Evolutionary conservation across 176 grass and related monocot genomes (phyloP).

Genomic region (Tillandsia leiboldiana): DNA sequence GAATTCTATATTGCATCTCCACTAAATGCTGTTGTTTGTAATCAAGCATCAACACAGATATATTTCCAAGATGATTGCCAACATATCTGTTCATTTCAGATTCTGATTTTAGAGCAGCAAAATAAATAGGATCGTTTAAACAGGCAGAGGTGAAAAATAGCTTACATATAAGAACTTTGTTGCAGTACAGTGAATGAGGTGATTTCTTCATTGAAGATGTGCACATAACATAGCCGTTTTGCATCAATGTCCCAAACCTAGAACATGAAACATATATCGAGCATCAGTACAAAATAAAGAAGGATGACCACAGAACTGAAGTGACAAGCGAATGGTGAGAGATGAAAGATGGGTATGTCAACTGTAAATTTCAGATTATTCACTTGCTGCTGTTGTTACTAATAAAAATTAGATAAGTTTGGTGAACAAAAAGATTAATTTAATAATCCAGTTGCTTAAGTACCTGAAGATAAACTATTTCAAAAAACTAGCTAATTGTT

Average conservation of each 20-base stretch:
- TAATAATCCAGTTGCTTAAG: no score
- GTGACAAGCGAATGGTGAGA: background rate
- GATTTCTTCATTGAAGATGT: constrained; percentile 50
- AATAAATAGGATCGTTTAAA: background rate
- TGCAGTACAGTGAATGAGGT: constrained; percentile 52
- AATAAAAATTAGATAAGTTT: no score
- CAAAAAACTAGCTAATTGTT: no score
- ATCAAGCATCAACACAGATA: constrained; percentile 74
- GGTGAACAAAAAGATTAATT: no score
- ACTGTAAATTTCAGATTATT: background rate
- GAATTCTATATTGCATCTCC: constrained; percentile 70
- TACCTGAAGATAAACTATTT: no score
- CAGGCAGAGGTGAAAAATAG: background rate
- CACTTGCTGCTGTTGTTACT: no score
- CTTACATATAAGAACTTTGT: constrained; percentile 62
- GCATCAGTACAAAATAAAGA: background rate
- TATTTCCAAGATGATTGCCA: constrained; percentile 47
- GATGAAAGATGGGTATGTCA: background rate
- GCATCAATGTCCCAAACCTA: constrained; percentile 76
- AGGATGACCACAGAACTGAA: background rate
- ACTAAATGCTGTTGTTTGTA: constrained; percentile 36
- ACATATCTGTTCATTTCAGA: constrained; percentile 45
- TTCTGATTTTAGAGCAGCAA: background rate
- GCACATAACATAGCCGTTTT: constrained; percentile 40
- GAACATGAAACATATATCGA: constrained; percentile 13